Percentiles rank a stretch among this genome's conserved stretches.
phyloP scores from a whole-genome alignment of 1,139 yeast genomes.

The Candida sanyaensis region DNA sequence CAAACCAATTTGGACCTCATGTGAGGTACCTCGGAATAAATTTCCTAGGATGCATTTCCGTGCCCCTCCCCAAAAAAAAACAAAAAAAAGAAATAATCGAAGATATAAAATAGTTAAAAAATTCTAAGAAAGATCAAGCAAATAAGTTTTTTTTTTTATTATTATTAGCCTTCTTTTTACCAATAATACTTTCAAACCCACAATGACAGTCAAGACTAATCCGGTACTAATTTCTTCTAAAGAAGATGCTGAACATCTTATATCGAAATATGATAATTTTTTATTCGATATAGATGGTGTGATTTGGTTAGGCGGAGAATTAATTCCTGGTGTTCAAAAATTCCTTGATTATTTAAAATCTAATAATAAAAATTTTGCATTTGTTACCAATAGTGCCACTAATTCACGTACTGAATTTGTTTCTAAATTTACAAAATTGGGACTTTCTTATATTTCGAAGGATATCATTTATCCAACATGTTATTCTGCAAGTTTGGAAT shows the following conservation, averaged over 20 bases:
- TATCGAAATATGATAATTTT: constrained; percentile 73
- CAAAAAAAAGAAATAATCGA: no score
- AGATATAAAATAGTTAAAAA: no score
- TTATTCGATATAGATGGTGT: constrained; percentile 96
- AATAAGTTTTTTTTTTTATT: no score
- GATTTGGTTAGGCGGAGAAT: constrained; percentile 78
- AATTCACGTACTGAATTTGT: constrained; percentile 36
- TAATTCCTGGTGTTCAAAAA: constrained; percentile 73
- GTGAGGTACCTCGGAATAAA: no score
- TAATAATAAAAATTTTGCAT: constrained; percentile 31
- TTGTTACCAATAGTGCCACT: constrained; percentile 45
- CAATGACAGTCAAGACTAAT: constrained; percentile 14
- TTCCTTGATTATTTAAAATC: constrained; percentile 58
- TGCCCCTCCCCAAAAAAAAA: no score
- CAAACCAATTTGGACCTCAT: no score
- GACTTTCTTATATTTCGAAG: constrained; percentile 31
- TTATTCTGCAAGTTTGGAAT: constrained; percentile 35
- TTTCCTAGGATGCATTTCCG: no score
- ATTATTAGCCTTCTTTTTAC: no score
- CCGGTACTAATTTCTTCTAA: constrained; percentile 34
- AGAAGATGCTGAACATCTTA: constrained; percentile 52
- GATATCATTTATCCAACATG: constrained; percentile 39
- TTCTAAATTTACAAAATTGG: constrained; percentile 32
- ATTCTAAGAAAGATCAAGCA: no score
- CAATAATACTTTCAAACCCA: no score